A percentile compares a stretch with the other conserved stretches of the same genome.
phyloP scores from a whole-genome alignment of 495 filamentous ascomycete species.

The Pseudomonodictys pantanalensis region DNA sequence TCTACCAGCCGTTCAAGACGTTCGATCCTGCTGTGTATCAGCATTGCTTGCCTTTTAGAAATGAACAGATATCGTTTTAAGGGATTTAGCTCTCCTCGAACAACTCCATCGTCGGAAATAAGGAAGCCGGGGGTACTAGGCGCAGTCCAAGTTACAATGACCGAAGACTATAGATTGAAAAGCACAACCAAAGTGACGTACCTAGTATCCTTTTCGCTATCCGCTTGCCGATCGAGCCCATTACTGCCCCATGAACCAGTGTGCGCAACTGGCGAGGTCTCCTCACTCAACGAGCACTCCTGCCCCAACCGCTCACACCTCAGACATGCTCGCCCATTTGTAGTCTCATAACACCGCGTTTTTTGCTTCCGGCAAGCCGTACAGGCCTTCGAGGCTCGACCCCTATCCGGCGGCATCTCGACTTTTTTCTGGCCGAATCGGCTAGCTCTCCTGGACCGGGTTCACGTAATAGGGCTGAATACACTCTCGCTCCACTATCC shows the following conservation, averaged over 20 bases:
- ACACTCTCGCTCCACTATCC: too few relatives aligned
- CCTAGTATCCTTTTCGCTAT: neutral
- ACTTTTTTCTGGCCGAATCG: too few relatives aligned
- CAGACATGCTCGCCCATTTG: constrained; percentile 38
- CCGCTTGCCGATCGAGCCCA: neutral
- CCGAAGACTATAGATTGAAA: neutral
- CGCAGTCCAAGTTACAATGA: neutral
- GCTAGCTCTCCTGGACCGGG: too few relatives aligned
- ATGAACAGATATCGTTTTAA: neutral
- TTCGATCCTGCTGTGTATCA: constrained; percentile 34
- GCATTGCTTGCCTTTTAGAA: neutral
- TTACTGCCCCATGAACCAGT: neutral
- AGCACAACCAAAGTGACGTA: too few relatives aligned
- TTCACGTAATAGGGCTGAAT: too few relatives aligned
- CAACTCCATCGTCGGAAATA: neutral
- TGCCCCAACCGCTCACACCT: constrained; percentile 45
- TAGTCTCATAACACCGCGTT: constrained; percentile 47
- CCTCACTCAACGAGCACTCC: constrained; percentile 38
- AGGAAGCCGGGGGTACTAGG: too few relatives aligned
- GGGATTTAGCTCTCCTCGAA: neutral
- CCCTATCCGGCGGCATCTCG: constrained; percentile 49
- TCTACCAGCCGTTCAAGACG: constrained; percentile 42
- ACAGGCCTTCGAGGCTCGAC: constrained; percentile 49
- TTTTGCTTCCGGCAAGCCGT: constrained; percentile 47
- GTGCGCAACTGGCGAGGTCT: neutral